Conservation (phyloP, 2,329 filamentous ascomycete genomes). For the Pezicula rhizophila region DNA sequence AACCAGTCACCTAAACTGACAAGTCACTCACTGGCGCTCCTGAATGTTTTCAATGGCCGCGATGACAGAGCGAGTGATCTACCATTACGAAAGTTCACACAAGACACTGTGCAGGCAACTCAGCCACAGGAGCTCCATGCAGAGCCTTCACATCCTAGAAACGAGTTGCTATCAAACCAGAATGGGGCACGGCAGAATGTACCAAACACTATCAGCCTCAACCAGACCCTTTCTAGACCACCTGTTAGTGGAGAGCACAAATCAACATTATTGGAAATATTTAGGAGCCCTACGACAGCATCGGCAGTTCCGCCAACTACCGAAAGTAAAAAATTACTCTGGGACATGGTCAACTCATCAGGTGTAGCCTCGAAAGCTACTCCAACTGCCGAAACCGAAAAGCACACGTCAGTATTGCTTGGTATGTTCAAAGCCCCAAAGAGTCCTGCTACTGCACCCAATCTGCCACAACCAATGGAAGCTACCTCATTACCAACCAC, state of each 20-base stretch:
- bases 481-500: not conserved
- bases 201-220: conserved; percentile 9
- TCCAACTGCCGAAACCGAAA: conserved; percentile 11
- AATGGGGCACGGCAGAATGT: conserved; percentile 5
- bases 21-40: conserved; percentile 37
- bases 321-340: conserved; percentile 19
- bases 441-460: not conserved
- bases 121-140: conserved; percentile 23
- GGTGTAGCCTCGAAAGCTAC: conserved; percentile 2
- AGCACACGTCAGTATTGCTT: conserved; percentile 4
- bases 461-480: not conserved
- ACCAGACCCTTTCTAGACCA: conserved; percentile 12
- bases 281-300: conserved; percentile 4
- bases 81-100: conserved; percentile 11
- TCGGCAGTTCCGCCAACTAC: not conserved
- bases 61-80: conserved; percentile 9
- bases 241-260: conserved; percentile 18
- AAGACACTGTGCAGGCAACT: conserved; percentile 5
- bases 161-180: conserved; percentile 5
- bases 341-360: conserved; percentile 23
- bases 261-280: conserved; percentile 4
- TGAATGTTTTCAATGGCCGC: conserved; percentile 37
- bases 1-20: conserved; percentile 29
- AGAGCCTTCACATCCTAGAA: conserved; percentile 11
- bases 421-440: conserved; percentile 6